Conservation (phyloP, 2,329 filamentous ascomycete species). For the Colletotrichum magnum region DNA sequence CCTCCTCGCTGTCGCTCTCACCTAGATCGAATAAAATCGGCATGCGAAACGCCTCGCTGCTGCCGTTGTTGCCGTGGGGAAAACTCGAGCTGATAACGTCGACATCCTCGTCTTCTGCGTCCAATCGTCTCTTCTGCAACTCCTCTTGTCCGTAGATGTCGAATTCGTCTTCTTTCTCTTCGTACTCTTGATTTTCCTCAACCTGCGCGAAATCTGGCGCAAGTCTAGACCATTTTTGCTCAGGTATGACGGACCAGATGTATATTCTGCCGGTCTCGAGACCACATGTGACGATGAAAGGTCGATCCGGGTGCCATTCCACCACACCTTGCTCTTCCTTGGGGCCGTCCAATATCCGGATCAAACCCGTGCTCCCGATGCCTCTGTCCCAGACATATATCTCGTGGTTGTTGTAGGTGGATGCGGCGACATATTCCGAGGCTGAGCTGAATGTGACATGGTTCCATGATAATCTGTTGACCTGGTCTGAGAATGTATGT, state of each 20-base stretch:
- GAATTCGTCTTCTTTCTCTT: conserved; percentile 96
- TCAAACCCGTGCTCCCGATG: conserved; percentile 81
- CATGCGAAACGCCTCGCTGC: conserved; percentile 78
- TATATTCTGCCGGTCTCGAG: conserved; percentile 94
- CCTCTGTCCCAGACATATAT: conserved; percentile 98
- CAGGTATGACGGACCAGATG: conserved; percentile 95
- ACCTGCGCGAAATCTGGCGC: conserved; percentile 98
- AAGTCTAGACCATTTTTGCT: conserved; percentile 96
- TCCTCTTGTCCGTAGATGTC: conserved; percentile 97
- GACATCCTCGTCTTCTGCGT: conserved; percentile 93
- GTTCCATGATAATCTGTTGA: conserved; percentile 96
- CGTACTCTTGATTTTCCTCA: conserved; percentile 97
- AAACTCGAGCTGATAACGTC: conserved; percentile 86
- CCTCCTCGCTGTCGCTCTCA: conserved; percentile 96
- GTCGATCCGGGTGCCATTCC: conserved; percentile 94
- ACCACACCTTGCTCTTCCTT: conserved; percentile 97
- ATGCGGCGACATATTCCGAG: conserved; percentile 95
- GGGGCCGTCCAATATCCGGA: conserved; percentile 96
- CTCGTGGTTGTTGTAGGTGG: conserved; percentile 98
- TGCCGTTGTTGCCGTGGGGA: conserved; percentile 67
- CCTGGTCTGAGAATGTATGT: conserved; percentile 98
- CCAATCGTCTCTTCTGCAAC: conserved; percentile 89
- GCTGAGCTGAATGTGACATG: conserved; percentile 95
- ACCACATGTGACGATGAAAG: conserved; percentile 90
- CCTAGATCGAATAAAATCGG: conserved; percentile 94